A percentile compares a stretch with the other conserved stretches of the same genome.
These are phyloP conservation scores for Takashimella koratensis DNA, from an alignment of 1,284 basidiomycete species.

Conservation along the genomic window DNA sequence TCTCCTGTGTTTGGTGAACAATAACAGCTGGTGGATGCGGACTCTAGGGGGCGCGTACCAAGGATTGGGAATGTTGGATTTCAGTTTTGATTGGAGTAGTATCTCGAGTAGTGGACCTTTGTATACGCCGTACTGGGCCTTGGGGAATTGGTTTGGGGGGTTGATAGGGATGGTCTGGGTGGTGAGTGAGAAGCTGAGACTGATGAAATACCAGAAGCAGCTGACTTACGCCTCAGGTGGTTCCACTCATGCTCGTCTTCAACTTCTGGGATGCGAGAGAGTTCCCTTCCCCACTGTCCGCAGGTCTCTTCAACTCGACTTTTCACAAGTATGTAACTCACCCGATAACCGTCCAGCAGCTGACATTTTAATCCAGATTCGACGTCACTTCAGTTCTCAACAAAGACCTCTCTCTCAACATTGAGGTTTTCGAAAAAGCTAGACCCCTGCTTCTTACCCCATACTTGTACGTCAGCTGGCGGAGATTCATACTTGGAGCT, in stretches of 20 bases:
- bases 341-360: no score
- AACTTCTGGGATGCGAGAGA: constrained; percentile 52
- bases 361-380: no score
- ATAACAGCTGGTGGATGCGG: constrained; percentile 47
- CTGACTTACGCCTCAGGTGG: constrained; percentile 22
- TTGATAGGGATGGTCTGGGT: constrained; percentile 52
- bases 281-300: constrained; percentile 42
- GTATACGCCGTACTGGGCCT: constrained; percentile 54
- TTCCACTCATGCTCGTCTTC: constrained; percentile 49
- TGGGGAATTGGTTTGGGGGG: constrained; percentile 48
- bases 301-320: constrained; percentile 45
- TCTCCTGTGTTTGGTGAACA: constrained; percentile 51
- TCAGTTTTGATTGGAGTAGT: constrained; percentile 54
- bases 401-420: constrained; percentile 50
- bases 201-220: no score
- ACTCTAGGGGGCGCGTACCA: constrained; percentile 53
- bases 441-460: constrained; percentile 53
- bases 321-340: constrained; percentile 29
- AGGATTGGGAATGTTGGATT: constrained; percentile 53
- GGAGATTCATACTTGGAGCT: background rate
- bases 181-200: constrained; percentile 39
- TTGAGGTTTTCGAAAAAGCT: constrained; percentile 44
- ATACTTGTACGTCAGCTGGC: constrained; percentile 48
- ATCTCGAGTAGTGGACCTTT: constrained; percentile 51
- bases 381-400: constrained; percentile 48